Percentiles rank a stretch among this genome's conserved stretches.
These are phyloP conservation scores for Microbotryum lychnidis-dioicae DNA, from an alignment of 1,284 basidiomycete species.

Conservation along the genomic window DNA sequence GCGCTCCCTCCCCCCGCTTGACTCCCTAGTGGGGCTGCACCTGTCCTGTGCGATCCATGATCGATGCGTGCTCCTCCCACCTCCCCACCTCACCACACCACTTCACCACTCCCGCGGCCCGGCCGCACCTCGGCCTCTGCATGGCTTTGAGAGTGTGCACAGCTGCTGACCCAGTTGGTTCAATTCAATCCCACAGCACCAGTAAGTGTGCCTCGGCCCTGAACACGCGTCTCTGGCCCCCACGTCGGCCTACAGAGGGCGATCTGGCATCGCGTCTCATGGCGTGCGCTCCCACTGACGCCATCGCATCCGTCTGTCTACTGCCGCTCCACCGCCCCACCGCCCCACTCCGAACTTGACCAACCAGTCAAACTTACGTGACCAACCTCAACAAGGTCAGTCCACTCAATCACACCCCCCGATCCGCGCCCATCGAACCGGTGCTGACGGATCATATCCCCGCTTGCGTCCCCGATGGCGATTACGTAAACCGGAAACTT, in stretches of 20 bases:
- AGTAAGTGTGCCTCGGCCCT: conserved; percentile 45
- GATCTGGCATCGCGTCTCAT: no score
- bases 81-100: no score
- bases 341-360: neutral
- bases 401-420: no score
- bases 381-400: conserved; percentile 27
- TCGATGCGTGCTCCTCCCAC: no score
- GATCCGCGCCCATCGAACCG: conserved; percentile 2
- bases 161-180: neutral
- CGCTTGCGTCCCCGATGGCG: neutral
- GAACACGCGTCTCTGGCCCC: conserved; percentile 64
- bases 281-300: conserved; percentile 45
- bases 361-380: conserved; percentile 14
- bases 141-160: no score
- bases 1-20: neutral
- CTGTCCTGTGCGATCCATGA: neutral
- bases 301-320: conserved; percentile 82
- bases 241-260: conserved; percentile 45
- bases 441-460: conserved; percentile 2
- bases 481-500: neutral
- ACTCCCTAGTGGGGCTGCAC: neutral
- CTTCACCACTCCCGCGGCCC: no score
- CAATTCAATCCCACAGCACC: no score
- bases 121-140: no score
- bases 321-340: conserved; percentile 94